Evolutionary conservation across 2,329 filamentous ascomycete species (phyloP).

Genomic region (Huntiella abstrusa): DNA sequence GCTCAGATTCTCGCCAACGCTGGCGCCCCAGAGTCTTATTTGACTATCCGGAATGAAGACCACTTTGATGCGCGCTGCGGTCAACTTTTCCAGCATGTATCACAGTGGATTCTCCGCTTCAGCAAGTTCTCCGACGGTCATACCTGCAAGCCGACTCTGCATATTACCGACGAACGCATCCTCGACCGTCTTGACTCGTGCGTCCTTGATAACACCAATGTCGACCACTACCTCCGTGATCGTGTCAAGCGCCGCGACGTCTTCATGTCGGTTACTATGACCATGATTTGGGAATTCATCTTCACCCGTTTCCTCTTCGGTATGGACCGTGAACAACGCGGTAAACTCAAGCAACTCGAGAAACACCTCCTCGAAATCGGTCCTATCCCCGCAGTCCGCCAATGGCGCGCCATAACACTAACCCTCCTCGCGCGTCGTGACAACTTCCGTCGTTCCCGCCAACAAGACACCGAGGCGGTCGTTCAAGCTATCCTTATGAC

Average conservation of each 20-base stretch:
- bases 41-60: slow-evolving; percentile 70
- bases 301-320: slow-evolving; percentile 97
- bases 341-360: slow-evolving; percentile 91
- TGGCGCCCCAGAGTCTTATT: slow-evolving; percentile 40
- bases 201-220: slow-evolving; percentile 83
- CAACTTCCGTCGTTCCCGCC: slow-evolving; percentile 64
- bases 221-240: slow-evolving; percentile 72
- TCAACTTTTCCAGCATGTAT: slow-evolving; percentile 84
- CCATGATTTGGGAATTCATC: slow-evolving; percentile 97
- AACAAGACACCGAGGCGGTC: slow-evolving; percentile 87
- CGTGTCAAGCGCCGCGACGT: slow-evolving; percentile 78
- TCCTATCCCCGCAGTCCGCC: slow-evolving; percentile 71
- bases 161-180: slow-evolving; percentile 81
- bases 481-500: slow-evolving; percentile 69
- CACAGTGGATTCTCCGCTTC: slow-evolving; percentile 95
- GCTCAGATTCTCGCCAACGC: slow-evolving; percentile 31
- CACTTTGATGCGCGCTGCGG: slow-evolving; percentile 91
- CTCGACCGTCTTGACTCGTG: slow-evolving; percentile 89
- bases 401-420: slow-evolving; percentile 91
- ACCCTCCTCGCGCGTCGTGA: slow-evolving; percentile 68
- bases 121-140: slow-evolving; percentile 94
- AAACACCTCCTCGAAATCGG: slow-evolving; percentile 81
- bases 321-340: slow-evolving; percentile 92
- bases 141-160: slow-evolving; percentile 61
- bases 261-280: slow-evolving; percentile 98